Base-by-base conservation (phyloP, 225 moss, liverwort and hornwort species). In the Lunularia cruciata region DNA sequence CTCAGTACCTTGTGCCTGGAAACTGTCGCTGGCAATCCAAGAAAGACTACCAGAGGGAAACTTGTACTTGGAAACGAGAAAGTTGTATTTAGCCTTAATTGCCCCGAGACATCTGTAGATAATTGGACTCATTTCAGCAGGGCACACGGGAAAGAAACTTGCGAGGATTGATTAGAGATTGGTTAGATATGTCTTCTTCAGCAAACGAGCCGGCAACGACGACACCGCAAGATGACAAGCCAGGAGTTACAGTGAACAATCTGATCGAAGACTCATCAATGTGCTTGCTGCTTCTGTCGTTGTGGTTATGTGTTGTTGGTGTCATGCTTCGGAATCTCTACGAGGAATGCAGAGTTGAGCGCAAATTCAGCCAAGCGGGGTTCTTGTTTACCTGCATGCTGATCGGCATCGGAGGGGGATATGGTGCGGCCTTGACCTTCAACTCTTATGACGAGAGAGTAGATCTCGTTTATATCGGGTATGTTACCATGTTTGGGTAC, bases 331-430 rank as follows among this genome's bases (percentile, higher is more conserved):
- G 69, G 40, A 69, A 55, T 45, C 31, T 69, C 26, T 69, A 39
- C 32, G 69, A 69, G 39, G 69, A 69, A 56, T 69, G 69, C 69
- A 69, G 69, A 69, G 14, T 69, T 19, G 55, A 56, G 55, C 69
- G 69, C 69, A 56, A 40, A 56, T 69, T 69, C 69, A 57, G 54
- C 43, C 69, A 38, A 28, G 69, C 69, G 13, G 69, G 69, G 18
- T 55, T 69, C 56, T 13, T 40, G 38, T 46, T 57, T 16, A 69
- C 69, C 1, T 55, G 55, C 25, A 23, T 69, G 55, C 69, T 69
- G 55, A 57, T 69, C 42, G 69, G 30, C 38, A 57, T 69, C 19
- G 69, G 69, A 57, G 69, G 69, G 16, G 69, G 55, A 11, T 69
- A 57, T 39, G 54, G 55, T 26, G 55, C 39, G 9, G 69, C 69